Evolutionary conservation across 2,329 filamentous ascomycete species (phyloP), one percentile per base, ranked within the genome.

Genomic region (Sodiomyces alkalinus): DNA sequence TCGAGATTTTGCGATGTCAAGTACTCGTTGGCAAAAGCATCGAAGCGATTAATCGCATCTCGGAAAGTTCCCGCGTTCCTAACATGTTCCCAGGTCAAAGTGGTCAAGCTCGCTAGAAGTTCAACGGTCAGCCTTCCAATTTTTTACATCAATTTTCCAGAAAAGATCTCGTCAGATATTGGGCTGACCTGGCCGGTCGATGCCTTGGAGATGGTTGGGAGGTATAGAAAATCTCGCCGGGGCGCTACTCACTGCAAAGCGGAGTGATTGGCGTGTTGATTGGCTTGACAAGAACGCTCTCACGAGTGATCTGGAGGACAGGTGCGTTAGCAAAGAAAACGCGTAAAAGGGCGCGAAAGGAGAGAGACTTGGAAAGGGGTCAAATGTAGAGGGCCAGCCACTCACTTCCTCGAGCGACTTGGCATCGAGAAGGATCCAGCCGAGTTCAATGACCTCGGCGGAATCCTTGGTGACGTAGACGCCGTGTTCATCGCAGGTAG

Each of bases 401-500:
- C 73, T 58, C 64, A 93, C 86, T 79, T 94, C 86, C 45, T 94
- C 86, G 45, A 85, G 80, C 39, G 72, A 79, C 62, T 87, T 90
- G 41, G 83, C 79, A 52, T 94, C 86, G 38, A 94, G 68, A 47
- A 98, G 62, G 49, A 96, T 93, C 90, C 90, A 98, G 39, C 87
- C 90, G 51, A 98, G 70, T 69, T 98, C 90, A 56, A 98, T 98
- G 41, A 98, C 90, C 63, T 98, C 90, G 37, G 90, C 90, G 34
- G 90, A 96, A 59, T 98, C 90, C 60, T 96, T 96, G 35, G 90
- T 98, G 34, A 98, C 90, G 56, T 98, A 98, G 41, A 98, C 90
- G 38, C 90, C 90, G 59, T 98, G 90, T 56, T 98, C 90, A 56
- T 98, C 90, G 60, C 90, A 98, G 43, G 90, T 98, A 19, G 90